These are phyloP conservation scores for Leccinum subtestaceum DNA, from an alignment of 768 basidiomycete genomes.

Conservation along the genomic window DNA sequence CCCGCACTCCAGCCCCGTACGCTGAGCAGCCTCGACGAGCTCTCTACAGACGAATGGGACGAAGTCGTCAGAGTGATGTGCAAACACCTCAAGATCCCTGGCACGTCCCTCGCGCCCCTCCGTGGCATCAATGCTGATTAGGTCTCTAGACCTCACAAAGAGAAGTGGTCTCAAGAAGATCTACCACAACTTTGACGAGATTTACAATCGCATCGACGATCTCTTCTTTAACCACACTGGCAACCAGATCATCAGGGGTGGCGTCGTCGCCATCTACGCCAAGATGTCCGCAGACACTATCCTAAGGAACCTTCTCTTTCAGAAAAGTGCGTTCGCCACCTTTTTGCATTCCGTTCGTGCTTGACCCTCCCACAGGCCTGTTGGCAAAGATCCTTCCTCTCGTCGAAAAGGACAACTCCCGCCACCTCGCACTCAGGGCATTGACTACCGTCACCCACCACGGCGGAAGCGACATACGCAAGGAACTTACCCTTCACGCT, in stretches of 20 bases:
- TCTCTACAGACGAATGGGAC: slow-evolving; percentile 46
- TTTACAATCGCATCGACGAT: slow-evolving; percentile 50
- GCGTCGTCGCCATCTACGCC: slow-evolving; percentile 59
- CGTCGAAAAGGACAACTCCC: slow-evolving; percentile 44
- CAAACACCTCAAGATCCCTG: slow-evolving; percentile 51
- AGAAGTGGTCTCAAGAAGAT: slow-evolving; percentile 62
- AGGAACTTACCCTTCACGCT: slow-evolving; percentile 47
- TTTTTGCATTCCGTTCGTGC: background rate
- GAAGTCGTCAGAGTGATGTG: slow-evolving; percentile 47
- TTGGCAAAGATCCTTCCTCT: slow-evolving; percentile 56
- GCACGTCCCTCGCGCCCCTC: slow-evolving; percentile 28
- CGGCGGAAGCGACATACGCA: slow-evolving; percentile 48
- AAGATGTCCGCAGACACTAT: slow-evolving; percentile 62
- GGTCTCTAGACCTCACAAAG: slow-evolving; percentile 47
- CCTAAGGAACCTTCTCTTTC: slow-evolving; percentile 56
- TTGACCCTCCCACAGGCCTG: slow-evolving; percentile 40
- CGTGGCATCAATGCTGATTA: background rate
- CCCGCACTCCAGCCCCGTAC: slow-evolving; percentile 16
- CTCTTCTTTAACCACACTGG: slow-evolving; percentile 41
- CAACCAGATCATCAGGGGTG: slow-evolving; percentile 51
- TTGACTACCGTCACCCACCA: slow-evolving; percentile 62
- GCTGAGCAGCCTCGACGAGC: slow-evolving; percentile 19
- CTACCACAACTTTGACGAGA: slow-evolving; percentile 52
- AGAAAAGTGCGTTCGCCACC: slow-evolving; percentile 41
- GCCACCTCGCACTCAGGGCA: slow-evolving; percentile 53